These are phyloP conservation scores for Mycena indigotica DNA, from an alignment of 768 basidiomycete species.

Conservation along the genomic window DNA sequence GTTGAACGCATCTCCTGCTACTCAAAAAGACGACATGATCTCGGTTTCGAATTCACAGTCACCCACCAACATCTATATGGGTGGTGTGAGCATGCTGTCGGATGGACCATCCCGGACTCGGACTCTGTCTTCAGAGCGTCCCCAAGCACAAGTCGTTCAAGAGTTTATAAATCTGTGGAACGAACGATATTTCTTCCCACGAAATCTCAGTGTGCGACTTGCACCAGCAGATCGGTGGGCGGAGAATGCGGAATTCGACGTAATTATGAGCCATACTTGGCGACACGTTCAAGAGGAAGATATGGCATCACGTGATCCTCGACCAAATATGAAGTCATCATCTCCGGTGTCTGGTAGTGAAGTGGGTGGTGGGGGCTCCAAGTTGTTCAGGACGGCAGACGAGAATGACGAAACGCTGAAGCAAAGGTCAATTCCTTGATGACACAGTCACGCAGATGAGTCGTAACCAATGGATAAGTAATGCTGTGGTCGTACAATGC, in stretches of 20 bases:
- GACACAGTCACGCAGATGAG: too few species aligned
- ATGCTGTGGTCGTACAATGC: background rate
- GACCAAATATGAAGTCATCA: too few species aligned
- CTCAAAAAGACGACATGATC: background rate
- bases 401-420: background rate
- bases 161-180: constrained; percentile 20
- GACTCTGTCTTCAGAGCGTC: background rate
- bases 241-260: background rate
- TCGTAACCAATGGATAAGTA: too few species aligned
- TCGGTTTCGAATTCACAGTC: background rate
- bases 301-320: too few species aligned
- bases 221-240: background rate
- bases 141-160: constrained; percentile 3
- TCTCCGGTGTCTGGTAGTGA: background rate
- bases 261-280: too few species aligned
- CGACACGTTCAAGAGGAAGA: too few species aligned
- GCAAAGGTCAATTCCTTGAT: too few species aligned
- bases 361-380: background rate
- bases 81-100: background rate
- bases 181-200: constrained; percentile 14
- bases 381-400: background rate
- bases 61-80: background rate
- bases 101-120: background rate
- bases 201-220: constrained; percentile 11
- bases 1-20: background rate